phyloP scores from a whole-genome alignment of 768 basidiomycete species.

The Cyathus striatus region DNA sequence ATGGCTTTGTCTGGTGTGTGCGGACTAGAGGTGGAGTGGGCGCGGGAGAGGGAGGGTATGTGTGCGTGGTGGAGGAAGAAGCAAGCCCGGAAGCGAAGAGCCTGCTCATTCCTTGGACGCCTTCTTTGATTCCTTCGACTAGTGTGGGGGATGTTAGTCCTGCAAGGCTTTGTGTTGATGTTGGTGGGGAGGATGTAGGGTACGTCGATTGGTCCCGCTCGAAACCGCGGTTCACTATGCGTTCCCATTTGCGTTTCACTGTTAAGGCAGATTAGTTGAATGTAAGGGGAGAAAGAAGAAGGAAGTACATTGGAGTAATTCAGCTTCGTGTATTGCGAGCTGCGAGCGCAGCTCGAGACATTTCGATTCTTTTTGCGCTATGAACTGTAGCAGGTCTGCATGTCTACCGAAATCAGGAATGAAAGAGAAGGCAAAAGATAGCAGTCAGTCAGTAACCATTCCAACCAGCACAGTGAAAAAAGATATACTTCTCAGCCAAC shows the following conservation, averaged over 20 bases:
- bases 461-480: no score
- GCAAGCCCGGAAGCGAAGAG: conserved; percentile 38
- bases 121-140: conserved; percentile 60
- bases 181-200: conserved; percentile 8
- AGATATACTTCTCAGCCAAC: conserved; percentile 64
- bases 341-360: conserved; percentile 79
- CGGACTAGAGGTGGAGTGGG: conserved; percentile 10
- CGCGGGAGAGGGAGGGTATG: conserved; percentile 10
- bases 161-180: no score
- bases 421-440: no score
- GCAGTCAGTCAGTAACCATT: no score
- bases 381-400: conserved; percentile 74
- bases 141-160: no score
- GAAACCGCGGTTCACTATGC: conserved; percentile 65
- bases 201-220: conserved; percentile 14
- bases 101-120: conserved; percentile 55
- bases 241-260: conserved; percentile 85
- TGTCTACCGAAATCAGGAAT: conserved; percentile 42
- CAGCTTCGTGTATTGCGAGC: conserved; percentile 65
- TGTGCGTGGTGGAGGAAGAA: background rate
- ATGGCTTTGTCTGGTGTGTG: conserved; percentile 26
- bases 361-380: conserved; percentile 83
- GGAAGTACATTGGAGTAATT: conserved; percentile 55
- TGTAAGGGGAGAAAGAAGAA: background rate
- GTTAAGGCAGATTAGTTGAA: background rate